Evolutionary conservation across 116 monocot species (phyloP).

Genomic region (Zostera marina): DNA sequence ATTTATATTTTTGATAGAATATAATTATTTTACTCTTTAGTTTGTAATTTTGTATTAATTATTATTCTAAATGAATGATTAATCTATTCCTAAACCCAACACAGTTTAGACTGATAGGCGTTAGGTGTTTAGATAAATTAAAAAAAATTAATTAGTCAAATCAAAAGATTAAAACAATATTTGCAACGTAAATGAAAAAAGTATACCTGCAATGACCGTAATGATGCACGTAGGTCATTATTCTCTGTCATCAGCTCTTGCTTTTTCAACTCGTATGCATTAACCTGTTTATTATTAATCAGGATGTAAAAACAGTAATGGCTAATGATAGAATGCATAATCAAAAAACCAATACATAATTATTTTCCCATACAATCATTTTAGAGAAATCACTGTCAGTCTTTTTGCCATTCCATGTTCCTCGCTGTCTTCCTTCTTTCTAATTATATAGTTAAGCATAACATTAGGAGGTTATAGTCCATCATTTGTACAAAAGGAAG

Average conservation of each 20-base stretch:
- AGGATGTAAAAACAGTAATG: background rate
- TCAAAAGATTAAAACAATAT: background rate
- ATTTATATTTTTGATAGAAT: too few species aligned
- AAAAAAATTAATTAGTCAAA: too few species aligned
- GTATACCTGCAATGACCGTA: slow-evolving; percentile 78
- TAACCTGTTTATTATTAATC: slow-evolving; percentile 28
- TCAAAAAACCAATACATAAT: background rate
- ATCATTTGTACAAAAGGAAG: background rate
- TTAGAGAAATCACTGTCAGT: slow-evolving; percentile 87
- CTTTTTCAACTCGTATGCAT: slow-evolving; percentile 85
- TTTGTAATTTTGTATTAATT: too few species aligned
- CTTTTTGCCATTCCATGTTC: slow-evolving; percentile 98
- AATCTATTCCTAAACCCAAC: too few species aligned
- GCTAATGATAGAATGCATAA: background rate
- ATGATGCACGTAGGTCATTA: slow-evolving; percentile 59
- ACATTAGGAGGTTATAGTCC: background rate
- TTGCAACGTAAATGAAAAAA: background rate
- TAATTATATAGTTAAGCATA: slow-evolving; percentile 13
- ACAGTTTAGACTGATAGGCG: too few species aligned
- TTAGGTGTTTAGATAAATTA: too few species aligned
- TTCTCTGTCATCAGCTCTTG: slow-evolving; percentile 90
- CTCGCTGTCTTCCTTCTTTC: slow-evolving; percentile 98
- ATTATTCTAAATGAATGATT: too few species aligned
- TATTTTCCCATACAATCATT: slow-evolving; percentile 61
- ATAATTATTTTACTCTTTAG: too few species aligned